Evolutionary conservation across 768 basidiomycete species (phyloP), one percentile per base, ranked within the genome.

Genomic region (Arthromyces matolae): DNA sequence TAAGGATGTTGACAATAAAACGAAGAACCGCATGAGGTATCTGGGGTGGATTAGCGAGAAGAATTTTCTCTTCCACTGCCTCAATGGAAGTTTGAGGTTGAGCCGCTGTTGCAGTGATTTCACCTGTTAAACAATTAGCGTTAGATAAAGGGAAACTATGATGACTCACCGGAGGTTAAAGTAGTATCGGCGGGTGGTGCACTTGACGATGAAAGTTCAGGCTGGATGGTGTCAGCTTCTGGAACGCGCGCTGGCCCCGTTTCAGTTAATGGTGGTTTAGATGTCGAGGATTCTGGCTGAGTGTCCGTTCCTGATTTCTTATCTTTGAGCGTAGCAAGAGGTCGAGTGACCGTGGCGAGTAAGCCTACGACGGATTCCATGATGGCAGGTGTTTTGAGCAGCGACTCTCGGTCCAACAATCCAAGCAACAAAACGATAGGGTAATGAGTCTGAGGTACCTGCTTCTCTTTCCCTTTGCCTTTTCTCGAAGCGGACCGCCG

Each of bases 381-480:
- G 62, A 96, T 89, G 2, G 87, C 81, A 2, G 93, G 85, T 0
- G 93, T 90, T 60, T 84, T 85, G 33, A 97, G 79, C 16, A 99
- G 75, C 1, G 83, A 80, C 51, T 90, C 85, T 3, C 92, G 81
- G 59, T 97, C 94, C 42, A 99, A 76, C 10, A 99, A 76, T 24
- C 88, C 80, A 20, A 99, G 78, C 4, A 99, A 72, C 6, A 94
- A 76, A 42, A 95, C 92, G 45, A 99, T 84, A 5, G 95, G 95
- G 64, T 87, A 96, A 56, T 94, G 87, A 0, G 85, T 85, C 59
- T 89, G 87, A 0, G 86, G 73, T 3, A 71, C 70, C 56, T 84
- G 86, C 59, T 88, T 92, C 62, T 97, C 94, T 65, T 96, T 97
- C 18, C 92, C 94, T 67, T 96, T 97, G 8, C 93, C 93, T 66